Evolutionary conservation across 2,329 filamentous ascomycete species (phyloP), one percentile per base, ranked within the genome.

Genomic region (Neofusicoccum parvum): DNA sequence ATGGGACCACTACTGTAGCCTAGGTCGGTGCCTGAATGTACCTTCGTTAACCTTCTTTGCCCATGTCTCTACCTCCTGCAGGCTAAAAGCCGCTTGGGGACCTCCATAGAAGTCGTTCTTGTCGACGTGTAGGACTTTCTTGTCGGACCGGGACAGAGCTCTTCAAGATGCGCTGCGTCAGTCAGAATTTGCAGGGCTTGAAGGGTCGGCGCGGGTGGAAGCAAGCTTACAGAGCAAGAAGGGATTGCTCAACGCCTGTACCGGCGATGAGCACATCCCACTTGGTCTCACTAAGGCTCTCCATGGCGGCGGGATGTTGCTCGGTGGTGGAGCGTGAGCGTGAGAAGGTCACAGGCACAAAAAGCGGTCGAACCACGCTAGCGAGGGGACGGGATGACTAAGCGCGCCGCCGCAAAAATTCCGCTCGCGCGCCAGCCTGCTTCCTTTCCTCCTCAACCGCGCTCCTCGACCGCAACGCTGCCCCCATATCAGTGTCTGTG

Each of bases 81-180:
- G 82, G 78, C 89, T 95, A 70, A 98, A 86, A 2, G 92, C 92
- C 68, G 94, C 93, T 75, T 97, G 92, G 45, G 89, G 78, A 62
- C 91, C 91, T 72, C 94, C 94, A 80, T 98, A 98, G 79, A 92
- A 96, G 68, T 88, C 85, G 80, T 96, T 94, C 69, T 87, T 86
- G 76, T 98, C 94, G 75, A 97, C 82, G 77, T 98, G 94, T 67
- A 98, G 86, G 70, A 97, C 87, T 73, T 92, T 95, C 83, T 96
- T 96, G 75, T 89, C 90, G 68, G 93, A 96, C 74, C 94, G 90
- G 71, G 94, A 98, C 72, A 98, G 86, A 73, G 94, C 91, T 85
- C 94, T 98, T 85, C 70, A 79, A 69, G 75, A 67, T 41, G 32
- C 70, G 79, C 86, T 90, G 80, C 78, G 88, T 92, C 87, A 92